Percentiles rank a stretch among this genome's conserved stretches.
Evolutionary conservation across 495 filamentous ascomycete species (phyloP).

Genomic region (Aspergillus carlsbadensis): DNA sequence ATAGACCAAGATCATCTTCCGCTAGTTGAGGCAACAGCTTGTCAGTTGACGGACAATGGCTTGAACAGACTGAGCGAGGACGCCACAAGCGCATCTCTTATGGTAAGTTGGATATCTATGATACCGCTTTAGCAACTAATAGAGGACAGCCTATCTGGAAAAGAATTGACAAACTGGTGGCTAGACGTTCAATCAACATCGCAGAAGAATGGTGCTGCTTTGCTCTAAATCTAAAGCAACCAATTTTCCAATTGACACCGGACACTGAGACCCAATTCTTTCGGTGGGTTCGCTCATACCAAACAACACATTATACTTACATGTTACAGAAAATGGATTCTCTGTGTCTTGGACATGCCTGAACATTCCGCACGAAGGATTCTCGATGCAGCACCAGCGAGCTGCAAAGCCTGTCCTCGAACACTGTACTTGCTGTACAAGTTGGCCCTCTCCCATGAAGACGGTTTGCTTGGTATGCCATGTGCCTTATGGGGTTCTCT

Average conservation of each 20-base stretch:
- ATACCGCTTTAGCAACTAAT: conserved; percentile 15
- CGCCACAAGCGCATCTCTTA: conserved; percentile 69
- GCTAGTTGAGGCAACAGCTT: conserved; percentile 37
- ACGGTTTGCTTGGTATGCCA: conserved; percentile 51
- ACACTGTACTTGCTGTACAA: conserved; percentile 76
- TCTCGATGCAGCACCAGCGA: conserved; percentile 60
- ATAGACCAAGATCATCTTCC: conserved; percentile 24
- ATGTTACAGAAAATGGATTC: conserved; percentile 72
- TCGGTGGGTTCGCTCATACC: conserved; percentile 59
- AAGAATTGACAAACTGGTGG: conserved; percentile 57
- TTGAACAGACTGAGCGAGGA: conserved; percentile 44
- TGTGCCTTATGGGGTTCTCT: background rate
- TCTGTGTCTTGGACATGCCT: conserved; percentile 59
- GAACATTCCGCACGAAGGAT: conserved; percentile 53
- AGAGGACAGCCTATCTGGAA: conserved; percentile 71
- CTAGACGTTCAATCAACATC: conserved; percentile 48
- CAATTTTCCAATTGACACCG: conserved; percentile 60
- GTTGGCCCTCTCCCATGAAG: conserved; percentile 58
- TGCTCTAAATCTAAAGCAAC: conserved; percentile 54
- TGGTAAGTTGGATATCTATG: conserved; percentile 45
- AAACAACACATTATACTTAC: too few species aligned
- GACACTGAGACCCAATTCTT: conserved; percentile 66
- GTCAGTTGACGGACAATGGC: conserved; percentile 32
- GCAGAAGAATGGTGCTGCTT: conserved; percentile 72
- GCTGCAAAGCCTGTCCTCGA: conserved; percentile 55